These are phyloP conservation scores for Penicillium frequentans DNA, from an alignment of 2,329 filamentous ascomycete species.

Conservation along the genomic window DNA sequence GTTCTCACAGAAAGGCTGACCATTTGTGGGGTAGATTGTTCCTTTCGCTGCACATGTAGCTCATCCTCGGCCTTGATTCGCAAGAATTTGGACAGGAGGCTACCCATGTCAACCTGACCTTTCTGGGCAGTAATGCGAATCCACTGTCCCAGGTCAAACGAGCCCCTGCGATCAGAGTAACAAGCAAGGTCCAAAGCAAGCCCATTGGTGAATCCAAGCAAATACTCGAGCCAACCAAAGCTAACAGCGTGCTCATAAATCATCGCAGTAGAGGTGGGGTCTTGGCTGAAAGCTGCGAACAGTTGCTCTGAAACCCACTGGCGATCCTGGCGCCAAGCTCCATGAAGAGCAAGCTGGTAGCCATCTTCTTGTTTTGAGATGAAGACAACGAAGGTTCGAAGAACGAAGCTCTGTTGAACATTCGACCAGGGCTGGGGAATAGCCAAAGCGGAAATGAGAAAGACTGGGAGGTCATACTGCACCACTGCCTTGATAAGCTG, in stretches of 20 bases:
- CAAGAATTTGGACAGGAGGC: slow-evolving; percentile 75
- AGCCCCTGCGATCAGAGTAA: slow-evolving; percentile 75
- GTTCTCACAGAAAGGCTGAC: slow-evolving; percentile 82
- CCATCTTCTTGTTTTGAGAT: slow-evolving; percentile 74
- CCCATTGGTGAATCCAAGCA: slow-evolving; percentile 75
- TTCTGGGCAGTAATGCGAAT: slow-evolving; percentile 67
- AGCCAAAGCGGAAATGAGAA: slow-evolving; percentile 50
- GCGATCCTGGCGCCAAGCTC: slow-evolving; percentile 86
- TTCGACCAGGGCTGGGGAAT: slow-evolving; percentile 51
- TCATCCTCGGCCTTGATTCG: slow-evolving; percentile 83
- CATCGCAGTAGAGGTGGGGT: slow-evolving; percentile 65
- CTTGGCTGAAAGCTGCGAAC: slow-evolving; percentile 70
- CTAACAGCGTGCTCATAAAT: slow-evolving; percentile 79
- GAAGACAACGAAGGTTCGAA: slow-evolving; percentile 71
- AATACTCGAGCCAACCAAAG: slow-evolving; percentile 79
- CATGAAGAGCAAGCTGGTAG: slow-evolving; percentile 86
- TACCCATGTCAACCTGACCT: slow-evolving; percentile 66
- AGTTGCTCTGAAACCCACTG: slow-evolving; percentile 82
- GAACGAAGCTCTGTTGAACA: slow-evolving; percentile 50
- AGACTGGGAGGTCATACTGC: slow-evolving; percentile 52
- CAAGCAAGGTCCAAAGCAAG: slow-evolving; percentile 87
- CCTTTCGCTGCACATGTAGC: slow-evolving; percentile 67
- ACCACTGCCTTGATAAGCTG: slow-evolving; percentile 62
- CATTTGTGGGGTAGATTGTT: slow-evolving; percentile 65
- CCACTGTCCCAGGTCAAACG: slow-evolving; percentile 81